These are phyloP conservation scores for Hygrocybe coccinea DNA, from an alignment of 768 basidiomycete genomes.

Conservation along the genomic window DNA sequence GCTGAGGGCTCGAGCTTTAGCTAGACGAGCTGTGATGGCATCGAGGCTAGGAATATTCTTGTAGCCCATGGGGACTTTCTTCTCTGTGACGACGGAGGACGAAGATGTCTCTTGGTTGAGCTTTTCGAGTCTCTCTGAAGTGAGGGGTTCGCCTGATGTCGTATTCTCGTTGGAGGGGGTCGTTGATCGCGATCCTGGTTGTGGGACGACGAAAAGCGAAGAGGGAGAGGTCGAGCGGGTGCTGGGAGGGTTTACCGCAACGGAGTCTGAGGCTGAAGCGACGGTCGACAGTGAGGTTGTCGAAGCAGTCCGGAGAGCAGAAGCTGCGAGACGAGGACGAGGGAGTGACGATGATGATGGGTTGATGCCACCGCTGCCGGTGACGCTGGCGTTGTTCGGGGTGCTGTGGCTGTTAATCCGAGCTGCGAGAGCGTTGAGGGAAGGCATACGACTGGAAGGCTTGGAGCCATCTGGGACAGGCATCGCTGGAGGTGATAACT, in stretches of 20 bases:
- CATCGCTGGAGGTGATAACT: neutral
- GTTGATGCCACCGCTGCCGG: constrained; percentile 20
- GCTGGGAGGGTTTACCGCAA: constrained; percentile 59
- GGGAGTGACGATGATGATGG: too few relatives aligned
- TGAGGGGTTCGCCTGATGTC: constrained; percentile 50
- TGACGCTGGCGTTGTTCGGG: constrained; percentile 19
- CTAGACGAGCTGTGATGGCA: constrained; percentile 76
- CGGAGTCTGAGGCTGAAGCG: constrained; percentile 56
- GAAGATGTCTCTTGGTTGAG: constrained; percentile 51
- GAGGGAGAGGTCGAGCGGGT: constrained; percentile 65
- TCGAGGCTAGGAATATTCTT: constrained; percentile 86
- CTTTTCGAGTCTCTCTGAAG: constrained; percentile 60
- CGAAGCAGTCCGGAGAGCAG: constrained; percentile 61
- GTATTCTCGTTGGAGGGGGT: constrained; percentile 34
- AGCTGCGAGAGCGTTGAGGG: constrained; percentile 77
- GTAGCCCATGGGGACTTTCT: constrained; percentile 56
- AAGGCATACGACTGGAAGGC: constrained; percentile 47
- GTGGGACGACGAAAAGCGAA: too few relatives aligned
- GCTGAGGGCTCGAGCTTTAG: constrained; percentile 62
- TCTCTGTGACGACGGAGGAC: constrained; percentile 18
- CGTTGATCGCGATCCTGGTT: constrained; percentile 29
- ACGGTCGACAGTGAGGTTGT: constrained; percentile 49
- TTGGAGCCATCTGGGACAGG: neutral
- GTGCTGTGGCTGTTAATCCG: constrained; percentile 53
- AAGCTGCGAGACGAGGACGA: constrained; percentile 75